A percentile compares a stretch with the other conserved stretches of the same genome.
These are phyloP conservation scores for Holtermannia corniformis DNA, from an alignment of 768 basidiomycete species.

Conservation along the genomic window DNA sequence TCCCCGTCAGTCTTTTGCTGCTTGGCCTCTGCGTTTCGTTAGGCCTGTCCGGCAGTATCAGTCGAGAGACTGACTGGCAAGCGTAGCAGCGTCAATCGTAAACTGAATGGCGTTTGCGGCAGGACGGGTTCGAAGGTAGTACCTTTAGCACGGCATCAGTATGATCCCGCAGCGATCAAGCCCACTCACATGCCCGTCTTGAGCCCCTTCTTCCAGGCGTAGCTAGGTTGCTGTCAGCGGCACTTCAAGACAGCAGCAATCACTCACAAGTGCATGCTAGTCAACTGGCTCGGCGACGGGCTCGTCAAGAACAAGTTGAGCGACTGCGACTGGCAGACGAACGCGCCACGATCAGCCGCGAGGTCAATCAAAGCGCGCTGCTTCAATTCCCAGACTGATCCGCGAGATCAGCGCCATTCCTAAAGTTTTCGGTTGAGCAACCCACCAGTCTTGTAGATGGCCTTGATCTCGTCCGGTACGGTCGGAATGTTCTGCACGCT, in stretches of 20 bases:
- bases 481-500: slow-evolving; percentile 66
- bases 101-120: slow-evolving; percentile 96
- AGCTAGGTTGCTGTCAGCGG: slow-evolving; percentile 88
- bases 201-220: slow-evolving; percentile 99
- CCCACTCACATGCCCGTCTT: slow-evolving; percentile 99
- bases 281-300: slow-evolving; percentile 78
- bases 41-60: not conserved
- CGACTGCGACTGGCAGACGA: slow-evolving; percentile 91
- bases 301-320: slow-evolving; percentile 86
- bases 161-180: too few species aligned
- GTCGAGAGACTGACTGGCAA: slow-evolving; percentile 35
- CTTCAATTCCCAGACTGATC: slow-evolving; percentile 93
- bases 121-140: slow-evolving; percentile 85
- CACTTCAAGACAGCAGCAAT: slow-evolving; percentile 43
- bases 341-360: slow-evolving; percentile 96
- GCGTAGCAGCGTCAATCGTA: slow-evolving; percentile 74
- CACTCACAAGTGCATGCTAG: slow-evolving; percentile 30
- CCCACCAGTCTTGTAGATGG: slow-evolving; percentile 84
- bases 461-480: slow-evolving; percentile 85
- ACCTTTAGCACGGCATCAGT: too few species aligned
- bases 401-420: not conserved
- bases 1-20: slow-evolving; percentile 2
- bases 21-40: slow-evolving; percentile 15
- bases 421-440: not conserved
- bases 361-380: slow-evolving; percentile 98